Base-by-base conservation (phyloP, 2,329 filamentous ascomycete species). In the Exutisphaerella laricina region DNA sequence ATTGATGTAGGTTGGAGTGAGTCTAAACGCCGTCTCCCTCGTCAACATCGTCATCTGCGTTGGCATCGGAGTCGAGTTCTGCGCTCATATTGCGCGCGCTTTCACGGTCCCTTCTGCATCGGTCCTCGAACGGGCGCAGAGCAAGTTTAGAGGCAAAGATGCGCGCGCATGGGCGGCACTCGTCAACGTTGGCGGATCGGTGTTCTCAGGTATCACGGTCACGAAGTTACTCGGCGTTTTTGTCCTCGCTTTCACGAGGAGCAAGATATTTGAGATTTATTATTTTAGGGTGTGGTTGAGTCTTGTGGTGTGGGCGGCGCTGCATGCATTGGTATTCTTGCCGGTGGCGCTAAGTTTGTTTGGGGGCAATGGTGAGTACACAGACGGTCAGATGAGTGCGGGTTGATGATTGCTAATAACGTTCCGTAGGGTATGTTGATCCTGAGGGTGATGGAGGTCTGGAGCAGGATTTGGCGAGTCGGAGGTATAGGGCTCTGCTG, bases 231-330 rank as follows among this genome's bases (percentile, higher is more conserved):
- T 98, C 2, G 92, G 92, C 3, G 90, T 98, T 0, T 83, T 77
- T 33, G 92, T 98, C 25, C 72, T 98, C 14, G 92, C 92, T 0
- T 98, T 96, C 60, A 98, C 92, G 5, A 74, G 86, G 39, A 94
- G 87, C 65, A 98, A 97, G 78, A 98, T 98, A 60, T 98, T 98
- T 58, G 94, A 98, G 70, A 88, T 98, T 45, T 98, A 98, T 69
- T 98, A 98, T 68, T 98, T 98, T 75, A 79, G 92, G 31, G 85
- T 98, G 31, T 98, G 92, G 92, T 71, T 96, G 13, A 84, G 89
- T 5, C 77, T 98, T 41, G 89, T 98, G 8, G 64, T 94, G 7
- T 90, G 95, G 64, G 94, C 89, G 2, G 87, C 87, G 5, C 75
- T 82, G 7, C 92, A 98, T 64, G 88, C 92, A 1, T 72, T 98